Conservation (phyloP, 305 asterid genomes). For the Solanum aculeatissimum region DNA sequence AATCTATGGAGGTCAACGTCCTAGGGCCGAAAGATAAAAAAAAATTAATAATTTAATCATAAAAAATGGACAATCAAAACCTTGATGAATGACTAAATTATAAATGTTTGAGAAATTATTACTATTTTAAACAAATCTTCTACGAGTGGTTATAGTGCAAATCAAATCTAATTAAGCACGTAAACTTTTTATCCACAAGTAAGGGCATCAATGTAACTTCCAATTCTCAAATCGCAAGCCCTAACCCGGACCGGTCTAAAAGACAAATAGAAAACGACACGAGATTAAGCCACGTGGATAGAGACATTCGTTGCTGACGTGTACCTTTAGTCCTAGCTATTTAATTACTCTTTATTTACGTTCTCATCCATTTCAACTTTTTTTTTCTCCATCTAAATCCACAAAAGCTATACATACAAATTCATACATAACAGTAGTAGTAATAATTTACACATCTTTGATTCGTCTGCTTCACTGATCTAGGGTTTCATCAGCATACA, state of each 20-base stretch:
- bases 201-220: background rate
- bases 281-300: constrained; percentile 44
- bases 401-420: constrained; percentile 4
- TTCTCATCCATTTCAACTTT: constrained; percentile 41
- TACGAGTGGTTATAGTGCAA: background rate
- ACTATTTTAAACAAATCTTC: no score
- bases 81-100: no score
- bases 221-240: background rate
- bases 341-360: constrained; percentile 7
- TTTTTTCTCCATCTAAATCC: background rate
- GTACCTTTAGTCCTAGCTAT: constrained; percentile 29
- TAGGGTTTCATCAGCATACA: constrained; percentile 10
- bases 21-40: no score
- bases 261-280: background rate
- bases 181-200: background rate
- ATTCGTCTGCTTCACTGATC: background rate
- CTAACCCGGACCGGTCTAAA: background rate
- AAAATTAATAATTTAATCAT: no score
- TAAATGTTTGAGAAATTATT: background rate
- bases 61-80: no score
- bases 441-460: background rate
- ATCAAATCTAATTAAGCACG: background rate
- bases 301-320: constrained; percentile 28
- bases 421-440: no score
- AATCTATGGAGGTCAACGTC: no score